These are phyloP conservation scores for Crassisporium funariophilum DNA, from an alignment of 768 basidiomycete species.

Conservation along the genomic window DNA sequence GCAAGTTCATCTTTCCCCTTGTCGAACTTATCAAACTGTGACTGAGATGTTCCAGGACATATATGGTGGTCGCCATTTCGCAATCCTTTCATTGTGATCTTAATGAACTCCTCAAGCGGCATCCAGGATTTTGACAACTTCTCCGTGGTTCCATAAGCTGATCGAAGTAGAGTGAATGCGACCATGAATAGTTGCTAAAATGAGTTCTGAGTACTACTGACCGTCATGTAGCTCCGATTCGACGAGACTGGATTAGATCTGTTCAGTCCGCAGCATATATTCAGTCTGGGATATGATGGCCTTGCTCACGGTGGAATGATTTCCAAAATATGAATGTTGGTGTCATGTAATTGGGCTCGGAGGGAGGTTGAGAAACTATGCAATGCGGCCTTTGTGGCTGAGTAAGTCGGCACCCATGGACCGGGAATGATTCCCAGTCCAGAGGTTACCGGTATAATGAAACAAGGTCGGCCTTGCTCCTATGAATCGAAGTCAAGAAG, in stretches of 20 bases:
- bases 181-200: background rate
- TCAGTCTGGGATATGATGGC: background rate
- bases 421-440: constrained; percentile 50
- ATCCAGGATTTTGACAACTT: constrained; percentile 55
- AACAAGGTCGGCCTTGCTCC: constrained; percentile 47
- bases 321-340: constrained; percentile 56
- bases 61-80: constrained; percentile 29
- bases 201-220: too few species aligned
- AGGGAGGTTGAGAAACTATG: constrained; percentile 54
- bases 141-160: constrained; percentile 55
- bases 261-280: background rate
- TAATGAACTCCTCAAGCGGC: constrained; percentile 49
- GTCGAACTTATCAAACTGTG: constrained; percentile 33
- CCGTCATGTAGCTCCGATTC: constrained; percentile 67
- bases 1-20: constrained; percentile 32
- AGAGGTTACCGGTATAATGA: constrained; percentile 55
- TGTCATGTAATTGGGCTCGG: constrained; percentile 45
- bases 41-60: constrained; percentile 24
- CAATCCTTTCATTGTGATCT: constrained; percentile 31
- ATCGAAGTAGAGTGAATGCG: background rate
- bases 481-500: constrained; percentile 17
- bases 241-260: constrained; percentile 41
- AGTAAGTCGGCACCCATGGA: constrained; percentile 49
- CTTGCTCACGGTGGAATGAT: constrained; percentile 57
- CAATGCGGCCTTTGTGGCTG: constrained; percentile 59